Evolutionary conservation across 2,329 filamentous ascomycete species (phyloP), one percentile per base, ranked within the genome.

Genomic region (Lasiodiplodia citricola): DNA sequence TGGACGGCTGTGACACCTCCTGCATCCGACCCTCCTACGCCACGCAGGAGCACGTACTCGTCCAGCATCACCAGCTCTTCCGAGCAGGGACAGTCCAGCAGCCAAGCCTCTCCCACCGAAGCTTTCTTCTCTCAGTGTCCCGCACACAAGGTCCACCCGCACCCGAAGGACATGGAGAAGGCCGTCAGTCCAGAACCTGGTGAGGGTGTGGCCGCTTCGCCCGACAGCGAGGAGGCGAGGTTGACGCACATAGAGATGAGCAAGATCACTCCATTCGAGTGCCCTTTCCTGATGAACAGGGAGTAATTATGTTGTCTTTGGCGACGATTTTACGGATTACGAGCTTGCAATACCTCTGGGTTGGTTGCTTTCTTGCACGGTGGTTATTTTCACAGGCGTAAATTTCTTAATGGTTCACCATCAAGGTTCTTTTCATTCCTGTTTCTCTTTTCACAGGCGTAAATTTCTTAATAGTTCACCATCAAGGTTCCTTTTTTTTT

Each of bases 181-280:
- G 68, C 71, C 0, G 75, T 80, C 31, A 67, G 73, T 50, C 77
- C 78, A 7, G 68, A 65, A 6, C 69, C 76, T 23, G 80, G 80
- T 28, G 75, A 81, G 64, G 80, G 79, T 25, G 77, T 80, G 16
- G 80, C 75, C 5, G 73, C 74, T n/a, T 70, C 74, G 18, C 70
- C 76, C 11, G 69, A 70, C 28, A 74, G 73, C 31, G 72, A 77
- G 38, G 78, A 80, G 74, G 76, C 77, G 35, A 73, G 70, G 56
- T 35, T 74, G 70, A 79, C 79, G 58, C 74, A 78, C 63, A 75
- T 78, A 71, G 80, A 81, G 73, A 81, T 81, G 80, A 77, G 76
- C 64, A 70, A 65, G 50, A 70, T 71, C 10, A 70, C 70, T 14
- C 64, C 71, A 3, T 69, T 64, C 1, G 78, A 80, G 70, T 79